phyloP scores from a whole-genome alignment of 148 eudicot species.

The Rhododendron molle region DNA sequence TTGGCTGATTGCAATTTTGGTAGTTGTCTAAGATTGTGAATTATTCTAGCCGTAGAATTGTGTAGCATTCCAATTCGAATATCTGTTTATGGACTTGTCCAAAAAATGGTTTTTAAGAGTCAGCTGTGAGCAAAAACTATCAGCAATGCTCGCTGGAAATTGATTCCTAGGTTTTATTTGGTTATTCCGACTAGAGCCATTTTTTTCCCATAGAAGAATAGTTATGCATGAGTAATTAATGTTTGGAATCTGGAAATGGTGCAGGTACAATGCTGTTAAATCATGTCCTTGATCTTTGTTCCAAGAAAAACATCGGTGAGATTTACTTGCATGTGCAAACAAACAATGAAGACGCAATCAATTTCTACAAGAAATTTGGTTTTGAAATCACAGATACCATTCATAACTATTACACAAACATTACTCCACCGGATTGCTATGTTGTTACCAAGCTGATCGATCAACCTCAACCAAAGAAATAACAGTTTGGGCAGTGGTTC shows the following conservation, averaged over 20 bases:
- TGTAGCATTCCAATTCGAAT: not conserved
- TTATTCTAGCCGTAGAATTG: not conserved
- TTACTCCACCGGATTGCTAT: constrained; percentile 87
- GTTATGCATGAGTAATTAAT: not conserved
- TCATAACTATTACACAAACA: constrained; percentile 72
- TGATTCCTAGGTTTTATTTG: not conserved
- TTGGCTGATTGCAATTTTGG: not conserved
- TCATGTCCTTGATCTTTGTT: constrained; percentile 66
- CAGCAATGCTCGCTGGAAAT: not conserved
- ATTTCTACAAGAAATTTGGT: constrained; percentile 87
- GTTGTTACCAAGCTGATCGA: constrained; percentile 59
- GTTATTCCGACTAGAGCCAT: not conserved
- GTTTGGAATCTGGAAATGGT: constrained; percentile 1
- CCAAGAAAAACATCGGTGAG: constrained; percentile 74
- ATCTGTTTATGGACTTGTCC: not conserved
- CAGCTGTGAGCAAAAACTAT: not conserved
- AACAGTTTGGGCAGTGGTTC: not conserved
- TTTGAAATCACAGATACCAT: constrained; percentile 89
- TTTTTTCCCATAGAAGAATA: not conserved
- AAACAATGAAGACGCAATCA: constrained; percentile 87
- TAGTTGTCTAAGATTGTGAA: not conserved
- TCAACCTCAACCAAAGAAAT: constrained; percentile 45
- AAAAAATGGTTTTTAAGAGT: not conserved
- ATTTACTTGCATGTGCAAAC: constrained; percentile 94
- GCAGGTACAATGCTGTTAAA: constrained; percentile 78